A percentile compares a stretch with the other conserved stretches of the same genome.
Conservation (phyloP, 148 eudicot genomes). For the Mesembryanthemum crystallinum region DNA sequence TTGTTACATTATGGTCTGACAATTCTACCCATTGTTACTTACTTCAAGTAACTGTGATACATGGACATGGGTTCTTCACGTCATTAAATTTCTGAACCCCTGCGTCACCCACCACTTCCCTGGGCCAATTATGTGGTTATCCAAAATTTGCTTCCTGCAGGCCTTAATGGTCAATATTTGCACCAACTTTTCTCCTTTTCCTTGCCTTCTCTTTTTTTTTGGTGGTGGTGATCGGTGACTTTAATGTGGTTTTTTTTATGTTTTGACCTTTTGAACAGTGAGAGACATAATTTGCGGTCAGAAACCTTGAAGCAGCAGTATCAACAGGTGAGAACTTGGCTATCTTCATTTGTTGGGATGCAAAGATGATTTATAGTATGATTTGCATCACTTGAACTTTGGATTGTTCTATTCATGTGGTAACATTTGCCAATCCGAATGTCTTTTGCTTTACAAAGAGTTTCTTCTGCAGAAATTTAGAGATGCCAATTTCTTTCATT, state of each 20-base stretch:
- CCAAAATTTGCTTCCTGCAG: background rate
- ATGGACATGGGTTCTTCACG: background rate
- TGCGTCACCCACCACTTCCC: background rate
- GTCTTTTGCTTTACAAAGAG: no score
- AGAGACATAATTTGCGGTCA: slow-evolving; percentile 37
- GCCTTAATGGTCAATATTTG: background rate
- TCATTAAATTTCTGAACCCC: background rate
- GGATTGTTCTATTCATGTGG: background rate
- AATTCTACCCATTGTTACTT: no score
- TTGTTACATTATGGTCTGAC: no score
- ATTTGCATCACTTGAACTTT: background rate
- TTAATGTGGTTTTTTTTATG: background rate
- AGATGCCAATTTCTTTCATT: background rate
- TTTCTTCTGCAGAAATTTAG: no score
- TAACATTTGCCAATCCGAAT: no score
- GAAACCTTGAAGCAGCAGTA: slow-evolving; percentile 46
- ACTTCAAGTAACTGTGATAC: no score
- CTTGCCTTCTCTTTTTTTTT: background rate
- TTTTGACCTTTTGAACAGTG: slow-evolving; percentile 30
- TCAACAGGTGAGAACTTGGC: slow-evolving; percentile 33
- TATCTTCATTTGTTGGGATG: background rate
- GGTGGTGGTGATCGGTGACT: background rate
- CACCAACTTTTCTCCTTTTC: background rate
- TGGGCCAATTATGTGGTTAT: background rate
- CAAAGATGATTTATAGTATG: background rate